Evolutionary conservation across 305 asterid genomes (phyloP), one percentile per base, ranked within the genome.

Genomic region (Caryopteris hybrid): DNA sequence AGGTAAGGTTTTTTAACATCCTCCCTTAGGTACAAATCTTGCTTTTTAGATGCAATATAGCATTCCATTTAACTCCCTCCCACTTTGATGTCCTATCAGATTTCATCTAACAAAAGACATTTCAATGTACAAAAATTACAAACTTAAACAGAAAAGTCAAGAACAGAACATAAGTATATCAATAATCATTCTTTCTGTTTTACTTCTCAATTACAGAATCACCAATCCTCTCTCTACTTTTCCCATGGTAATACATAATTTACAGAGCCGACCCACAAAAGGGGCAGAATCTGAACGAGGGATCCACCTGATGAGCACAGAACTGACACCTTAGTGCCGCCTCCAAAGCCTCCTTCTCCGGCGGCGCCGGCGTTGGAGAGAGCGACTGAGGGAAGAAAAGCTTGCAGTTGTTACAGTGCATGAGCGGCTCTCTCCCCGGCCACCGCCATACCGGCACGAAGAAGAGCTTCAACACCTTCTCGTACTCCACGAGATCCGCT

Each of bases 361-460:
- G 74, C 21, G 78, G 73, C 21, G 79, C 58, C 70, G 64, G 74
- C 21, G 78, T 71, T 18, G 79, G 73, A 68, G 86, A 67, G 33
- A 68, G 20, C 8, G 90, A 73, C 61, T 68, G 80, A 0, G 92
- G 92, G 80, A 81, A 87, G 73, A 89, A 81, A 59, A 89, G 80
- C 0, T 78, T 79, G 83, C 96, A 91, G 64, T 75, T 76, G 9
- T 72, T 46, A 61, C 96, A 89, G 76, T 80, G 79, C 93, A 91
- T 73, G 5, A 77, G 16, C 58, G 94, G 87, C 63, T 86, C 84
- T 63, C 86, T 86, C 2, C 90, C 96, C 11, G 94, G 89, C 95
- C 94, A 84, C 50, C 85, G 89, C 95, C 94, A 86, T 0, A 87
- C 92, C n/a, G 95, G 96, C 33, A 89, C 83, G 80, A 89, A 89